A percentile compares a stretch with the other conserved stretches of the same genome.
phyloP scores from a whole-genome alignment of 371 early-diverging fungal species.

The Synchytrium microbalum region DNA sequence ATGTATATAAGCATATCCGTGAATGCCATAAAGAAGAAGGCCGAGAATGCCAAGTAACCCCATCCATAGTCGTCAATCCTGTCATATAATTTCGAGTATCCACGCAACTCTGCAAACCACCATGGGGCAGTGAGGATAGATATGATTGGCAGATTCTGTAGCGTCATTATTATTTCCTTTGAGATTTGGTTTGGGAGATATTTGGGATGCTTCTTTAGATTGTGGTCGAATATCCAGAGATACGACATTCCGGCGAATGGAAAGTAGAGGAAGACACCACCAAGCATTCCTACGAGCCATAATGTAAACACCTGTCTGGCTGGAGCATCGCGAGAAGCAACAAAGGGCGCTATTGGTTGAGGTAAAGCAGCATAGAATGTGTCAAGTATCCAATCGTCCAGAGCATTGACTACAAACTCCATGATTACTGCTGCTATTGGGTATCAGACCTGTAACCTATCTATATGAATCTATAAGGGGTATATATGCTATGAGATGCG shows the following conservation, averaged over 20 bases:
- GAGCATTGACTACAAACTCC: constrained; percentile 2
- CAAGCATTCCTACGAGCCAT: constrained; percentile 56
- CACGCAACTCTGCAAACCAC: constrained; percentile 80
- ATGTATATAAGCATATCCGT: constrained; percentile 92
- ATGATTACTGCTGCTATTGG: constrained; percentile 28
- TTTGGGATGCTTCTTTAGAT: constrained; percentile 83
- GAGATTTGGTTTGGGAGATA: constrained; percentile 81
- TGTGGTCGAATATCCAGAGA: constrained; percentile 76
- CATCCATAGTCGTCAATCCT: constrained; percentile 58
- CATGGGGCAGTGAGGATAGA: constrained; percentile 78
- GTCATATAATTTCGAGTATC: constrained; percentile 73
- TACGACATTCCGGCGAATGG: constrained; percentile 65
- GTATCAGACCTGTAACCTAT: no score
- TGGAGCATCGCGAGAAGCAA: constrained; percentile 52
- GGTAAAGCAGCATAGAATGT: constrained; percentile 14
- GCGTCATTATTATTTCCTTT: constrained; percentile 73
- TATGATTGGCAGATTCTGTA: constrained; percentile 70
- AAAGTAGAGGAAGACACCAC: constrained; percentile 74
- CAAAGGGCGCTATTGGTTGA: constrained; percentile 16
- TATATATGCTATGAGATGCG: no score
- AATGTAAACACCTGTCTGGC: constrained; percentile 64
- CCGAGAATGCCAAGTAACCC: constrained; percentile 55
- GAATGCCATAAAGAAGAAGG: constrained; percentile 72
- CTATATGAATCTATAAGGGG: no score
- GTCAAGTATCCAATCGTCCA: not conserved